Evolutionary conservation across 352 stramenopile genomes (phyloP), one percentile per base, ranked within the genome.

Genomic region (Phytopythium chamaehyphon): DNA sequence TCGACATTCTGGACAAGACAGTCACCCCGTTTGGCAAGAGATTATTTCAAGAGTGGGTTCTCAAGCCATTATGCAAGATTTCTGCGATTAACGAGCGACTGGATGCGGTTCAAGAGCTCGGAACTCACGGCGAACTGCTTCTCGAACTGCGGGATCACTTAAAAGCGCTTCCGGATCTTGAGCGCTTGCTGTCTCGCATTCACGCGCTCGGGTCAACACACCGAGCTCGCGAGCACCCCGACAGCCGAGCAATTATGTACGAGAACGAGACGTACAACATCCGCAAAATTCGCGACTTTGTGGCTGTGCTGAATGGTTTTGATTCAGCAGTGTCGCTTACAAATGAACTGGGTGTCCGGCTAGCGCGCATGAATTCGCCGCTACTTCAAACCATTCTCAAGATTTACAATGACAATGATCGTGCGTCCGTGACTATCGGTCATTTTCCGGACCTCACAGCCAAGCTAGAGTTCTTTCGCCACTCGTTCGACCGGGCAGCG

Each of bases 201-300:
- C 96, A 99, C 58, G 94, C 93, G 24, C 93, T 99, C 61, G 95
- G 96, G 14, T 95, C 84, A 24, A 64, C 73, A 37, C 61, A 96
- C 54, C 76, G 89, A 23, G 88, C 79, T 0, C 63, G 75, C 22
- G 71, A 93, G 51, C 96, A 99, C 69, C 97, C 97, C 0, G 95
- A 98, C 61, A 96, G 93, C 44, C 81, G 97, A 31, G 97, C 97
- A 37, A 91, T 99, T 48, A 95, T 99, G 71, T 99, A 99, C 69
- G 97, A 99, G 64, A 83, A 71, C 16, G 86, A 83, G 47, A 97
- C 89, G 51, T 98, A 99, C 80, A 99, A 97, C 49, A 96, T 96
- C 55, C 89, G 95, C 45, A 99, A 99, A 69, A 98, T 99, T 38
- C 84, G 86, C 21, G 83, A 96, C 53, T 95, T 97, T 33, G 37